Conservation (phyloP, 192 early-diverging fungal species). For the Entophlyctis luteolus region DNA sequence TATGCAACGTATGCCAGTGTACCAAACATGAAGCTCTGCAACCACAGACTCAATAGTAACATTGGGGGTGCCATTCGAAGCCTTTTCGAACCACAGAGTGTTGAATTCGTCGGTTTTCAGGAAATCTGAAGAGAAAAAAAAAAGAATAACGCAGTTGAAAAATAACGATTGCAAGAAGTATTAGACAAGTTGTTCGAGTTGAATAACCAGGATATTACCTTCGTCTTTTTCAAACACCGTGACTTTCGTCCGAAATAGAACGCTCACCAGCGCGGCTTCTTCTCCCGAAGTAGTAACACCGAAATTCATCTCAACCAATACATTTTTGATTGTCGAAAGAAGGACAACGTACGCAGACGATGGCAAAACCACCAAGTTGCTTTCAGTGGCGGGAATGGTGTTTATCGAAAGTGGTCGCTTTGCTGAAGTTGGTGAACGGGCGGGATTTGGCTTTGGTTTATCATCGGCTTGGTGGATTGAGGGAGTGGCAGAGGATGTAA, state of each 20-base stretch:
- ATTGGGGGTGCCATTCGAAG: neutral
- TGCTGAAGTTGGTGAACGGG: neutral
- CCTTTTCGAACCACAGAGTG: conserved; percentile 5
- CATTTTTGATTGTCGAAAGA: conserved; percentile 4
- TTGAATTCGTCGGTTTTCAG: neutral
- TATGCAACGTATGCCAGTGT: neutral
- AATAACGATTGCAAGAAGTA: too few species aligned
- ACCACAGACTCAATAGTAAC: neutral
- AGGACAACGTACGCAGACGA: conserved; percentile 4
- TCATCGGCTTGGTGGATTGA: neutral
- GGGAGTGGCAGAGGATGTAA: neutral
- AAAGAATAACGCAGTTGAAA: too few species aligned
- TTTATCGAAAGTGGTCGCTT: conserved; percentile 7
- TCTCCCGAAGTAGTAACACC: conserved; percentile 8
- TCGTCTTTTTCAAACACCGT: neutral
- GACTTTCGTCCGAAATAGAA: neutral
- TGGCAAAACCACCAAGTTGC: neutral
- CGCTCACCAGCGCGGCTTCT: conserved; percentile 18
- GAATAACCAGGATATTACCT: neutral
- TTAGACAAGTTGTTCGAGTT: too few species aligned
- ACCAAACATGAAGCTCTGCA: conserved; percentile 7
- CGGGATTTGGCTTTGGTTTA: neutral
- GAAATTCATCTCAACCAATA: conserved; percentile 17
- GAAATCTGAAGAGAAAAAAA: too few species aligned
- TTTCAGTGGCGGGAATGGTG: conserved; percentile 19